phyloP scores from a whole-genome alignment of 129 eudicot species.

The Flaveria bidentis region DNA sequence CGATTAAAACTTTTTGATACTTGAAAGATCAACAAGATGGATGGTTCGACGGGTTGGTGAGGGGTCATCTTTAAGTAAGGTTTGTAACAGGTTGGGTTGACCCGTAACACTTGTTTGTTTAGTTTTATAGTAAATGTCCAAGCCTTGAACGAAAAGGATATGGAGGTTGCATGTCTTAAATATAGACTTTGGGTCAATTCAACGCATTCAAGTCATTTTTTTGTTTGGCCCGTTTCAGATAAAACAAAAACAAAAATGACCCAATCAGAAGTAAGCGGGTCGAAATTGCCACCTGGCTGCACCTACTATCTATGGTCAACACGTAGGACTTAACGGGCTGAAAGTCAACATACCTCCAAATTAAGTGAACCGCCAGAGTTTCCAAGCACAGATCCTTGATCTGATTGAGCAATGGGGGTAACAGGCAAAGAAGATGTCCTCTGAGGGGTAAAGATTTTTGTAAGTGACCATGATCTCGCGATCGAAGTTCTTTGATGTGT shows the following conservation, averaged over 20 bases:
- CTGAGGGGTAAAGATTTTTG: slow-evolving; percentile 76
- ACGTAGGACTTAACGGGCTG: background rate
- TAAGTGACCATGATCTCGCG: slow-evolving; percentile 74
- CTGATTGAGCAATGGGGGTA: slow-evolving; percentile 58
- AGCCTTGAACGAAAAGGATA: too few species aligned
- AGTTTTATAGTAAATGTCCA: too few species aligned
- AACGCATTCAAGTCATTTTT: background rate
- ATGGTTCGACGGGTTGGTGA: background rate
- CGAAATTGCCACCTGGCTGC: background rate
- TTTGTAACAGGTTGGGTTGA: background rate
- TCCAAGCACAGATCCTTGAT: slow-evolving; percentile 48
- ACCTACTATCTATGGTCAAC: background rate
- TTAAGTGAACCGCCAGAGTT: slow-evolving; percentile 40
- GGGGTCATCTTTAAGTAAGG: background rate
- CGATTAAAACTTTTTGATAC: background rate
- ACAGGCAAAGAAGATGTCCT: slow-evolving; percentile 75
- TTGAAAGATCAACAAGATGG: background rate
- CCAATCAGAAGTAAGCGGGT: background rate
- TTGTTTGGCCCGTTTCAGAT: slow-evolving; percentile 1
- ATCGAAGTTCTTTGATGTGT: slow-evolving; percentile 58
- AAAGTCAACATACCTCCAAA: slow-evolving; percentile 33
- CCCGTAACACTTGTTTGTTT: background rate
- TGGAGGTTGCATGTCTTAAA: background rate
- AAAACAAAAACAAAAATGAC: background rate
- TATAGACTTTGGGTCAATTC: background rate